These are phyloP conservation scores for Aethionema arabicum DNA, from an alignment of 345 rosid genomes.

Conservation along the genomic window DNA sequence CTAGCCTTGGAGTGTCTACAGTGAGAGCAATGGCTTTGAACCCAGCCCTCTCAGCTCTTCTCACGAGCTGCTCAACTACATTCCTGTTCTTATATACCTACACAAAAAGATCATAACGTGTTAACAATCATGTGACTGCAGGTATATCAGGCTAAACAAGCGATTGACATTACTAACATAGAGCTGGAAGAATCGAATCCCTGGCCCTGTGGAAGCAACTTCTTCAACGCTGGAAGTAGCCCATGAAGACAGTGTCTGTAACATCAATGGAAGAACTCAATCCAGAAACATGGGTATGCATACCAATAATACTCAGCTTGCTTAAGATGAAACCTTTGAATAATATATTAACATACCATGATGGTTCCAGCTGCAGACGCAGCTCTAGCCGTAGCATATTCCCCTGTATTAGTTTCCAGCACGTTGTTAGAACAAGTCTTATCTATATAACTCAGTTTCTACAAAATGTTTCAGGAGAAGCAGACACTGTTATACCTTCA, in stretches of 20 bases:
- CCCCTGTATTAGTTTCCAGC: conserved; percentile 53
- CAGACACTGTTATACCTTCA: conserved; percentile 48
- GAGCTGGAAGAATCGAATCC: conserved; percentile 85
- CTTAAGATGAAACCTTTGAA: neutral
- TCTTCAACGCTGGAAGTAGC: conserved; percentile 91
- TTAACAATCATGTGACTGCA: conserved; percentile 25
- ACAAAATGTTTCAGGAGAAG: conserved; percentile 5
- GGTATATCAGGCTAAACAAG: neutral
- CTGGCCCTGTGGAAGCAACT: conserved; percentile 93
- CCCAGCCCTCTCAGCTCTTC: conserved; percentile 91
- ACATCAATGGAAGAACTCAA: conserved; percentile 20
- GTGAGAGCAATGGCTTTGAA: conserved; percentile 96
- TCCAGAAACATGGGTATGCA: neutral
- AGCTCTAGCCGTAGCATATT: conserved; percentile 91
- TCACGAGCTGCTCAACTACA: conserved; percentile 79
- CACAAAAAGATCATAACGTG: conserved; percentile 4
- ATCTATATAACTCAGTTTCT: conserved; percentile 12
- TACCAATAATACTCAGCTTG: neutral
- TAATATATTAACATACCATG: conserved; percentile 48
- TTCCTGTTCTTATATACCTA: conserved; percentile 79
- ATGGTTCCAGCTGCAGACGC: conserved; percentile 83
- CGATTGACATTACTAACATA: conserved; percentile 50
- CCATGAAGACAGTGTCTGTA: conserved; percentile 87
- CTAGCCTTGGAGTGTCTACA: conserved; percentile 89
- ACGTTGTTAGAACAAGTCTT: neutral